Evolutionary conservation across 345 rosid species (phyloP).

Genomic region (Anacardium occidentale): DNA sequence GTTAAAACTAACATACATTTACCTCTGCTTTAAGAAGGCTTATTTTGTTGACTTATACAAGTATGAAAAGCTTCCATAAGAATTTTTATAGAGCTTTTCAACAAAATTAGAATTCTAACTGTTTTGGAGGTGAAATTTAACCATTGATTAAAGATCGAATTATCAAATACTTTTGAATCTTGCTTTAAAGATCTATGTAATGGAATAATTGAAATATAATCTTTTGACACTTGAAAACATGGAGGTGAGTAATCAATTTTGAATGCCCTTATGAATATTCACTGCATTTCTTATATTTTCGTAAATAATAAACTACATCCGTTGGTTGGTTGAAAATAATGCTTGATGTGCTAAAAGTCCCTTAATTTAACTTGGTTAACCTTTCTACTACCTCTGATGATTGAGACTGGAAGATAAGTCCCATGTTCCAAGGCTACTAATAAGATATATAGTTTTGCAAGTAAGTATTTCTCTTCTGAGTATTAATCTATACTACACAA

Average conservation of each 20-base stretch:
- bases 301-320: not conserved
- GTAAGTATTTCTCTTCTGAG: slow-evolving; percentile 3
- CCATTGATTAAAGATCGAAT: slow-evolving; percentile 15
- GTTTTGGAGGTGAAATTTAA: not conserved
- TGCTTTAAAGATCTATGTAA: not conserved
- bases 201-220: not conserved
- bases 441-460: not conserved
- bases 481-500: not conserved
- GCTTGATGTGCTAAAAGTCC: not conserved
- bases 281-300: slow-evolving; percentile 2
- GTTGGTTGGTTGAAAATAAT: slow-evolving; percentile 5
- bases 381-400: not conserved
- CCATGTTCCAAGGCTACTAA: slow-evolving; percentile 6
- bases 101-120: not conserved
- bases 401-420: not conserved
- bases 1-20: slow-evolving; percentile 10
- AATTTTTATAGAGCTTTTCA: not conserved
- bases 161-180: slow-evolving; percentile 1
- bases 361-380: slow-evolving; percentile 6
- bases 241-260: slow-evolving; percentile 3
- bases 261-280: not conserved
- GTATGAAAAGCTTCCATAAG: slow-evolving; percentile 2
- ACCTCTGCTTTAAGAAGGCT: slow-evolving; percentile 11
- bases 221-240: not conserved
- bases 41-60: slow-evolving; percentile 14